Conservation (phyloP, 495 filamentous ascomycete species). For the Aspergillus mulundensis region DNA sequence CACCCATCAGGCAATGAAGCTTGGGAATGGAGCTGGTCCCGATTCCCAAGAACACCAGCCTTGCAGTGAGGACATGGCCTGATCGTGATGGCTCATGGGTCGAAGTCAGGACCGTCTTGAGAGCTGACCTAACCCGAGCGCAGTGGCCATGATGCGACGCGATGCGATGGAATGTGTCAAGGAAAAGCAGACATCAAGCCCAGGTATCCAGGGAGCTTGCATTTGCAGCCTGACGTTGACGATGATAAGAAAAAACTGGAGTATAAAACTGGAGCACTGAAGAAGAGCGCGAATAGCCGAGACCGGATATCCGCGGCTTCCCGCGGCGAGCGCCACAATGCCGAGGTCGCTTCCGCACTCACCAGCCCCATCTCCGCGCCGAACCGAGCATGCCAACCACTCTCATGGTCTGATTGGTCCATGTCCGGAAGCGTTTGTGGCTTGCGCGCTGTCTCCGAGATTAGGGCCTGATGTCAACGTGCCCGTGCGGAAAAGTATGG, state of each 20-base stretch:
- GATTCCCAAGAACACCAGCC: too few species aligned
- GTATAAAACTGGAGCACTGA: neutral
- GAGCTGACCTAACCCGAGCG: too few species aligned
- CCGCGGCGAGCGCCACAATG: neutral
- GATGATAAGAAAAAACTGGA: neutral
- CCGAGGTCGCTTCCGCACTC: neutral
- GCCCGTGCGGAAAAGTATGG: slow-evolving; percentile 13
- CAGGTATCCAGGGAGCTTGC: too few species aligned
- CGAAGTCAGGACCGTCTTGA: too few species aligned
- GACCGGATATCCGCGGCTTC: slow-evolving; percentile 4
- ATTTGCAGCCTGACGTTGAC: neutral
- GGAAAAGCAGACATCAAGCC: too few species aligned
- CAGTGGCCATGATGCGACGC: too few species aligned
- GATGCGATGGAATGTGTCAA: neutral
- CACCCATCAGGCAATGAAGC: too few species aligned
- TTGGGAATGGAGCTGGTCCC: too few species aligned
- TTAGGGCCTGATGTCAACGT: neutral
- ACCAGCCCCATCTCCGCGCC: slow-evolving; percentile 1
- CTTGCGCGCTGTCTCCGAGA: neutral
- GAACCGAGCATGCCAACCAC: neutral
- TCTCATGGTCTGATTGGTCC: neutral
- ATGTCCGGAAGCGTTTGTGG: neutral
- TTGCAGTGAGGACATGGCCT: too few species aligned
- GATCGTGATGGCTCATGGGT: too few species aligned
- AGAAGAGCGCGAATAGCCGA: slow-evolving; percentile 11